Conservation (phyloP, 495 filamentous ascomycete genomes). For the Neurospora sublineolata region DNA sequence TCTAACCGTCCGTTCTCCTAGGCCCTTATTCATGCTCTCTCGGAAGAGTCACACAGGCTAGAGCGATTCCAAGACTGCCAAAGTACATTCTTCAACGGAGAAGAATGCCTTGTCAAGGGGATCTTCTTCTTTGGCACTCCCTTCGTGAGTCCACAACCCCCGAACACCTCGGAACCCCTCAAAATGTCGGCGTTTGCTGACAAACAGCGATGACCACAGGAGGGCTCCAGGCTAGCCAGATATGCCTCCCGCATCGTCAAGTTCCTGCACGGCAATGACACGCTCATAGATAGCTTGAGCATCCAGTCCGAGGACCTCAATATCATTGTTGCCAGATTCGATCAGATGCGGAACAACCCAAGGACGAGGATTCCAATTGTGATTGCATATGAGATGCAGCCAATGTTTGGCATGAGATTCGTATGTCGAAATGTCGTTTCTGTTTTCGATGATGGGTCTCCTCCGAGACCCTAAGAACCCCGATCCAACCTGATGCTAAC, state of each 20-base stretch:
- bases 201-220: neutral
- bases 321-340: constrained; percentile 4
- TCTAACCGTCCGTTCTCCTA: neutral
- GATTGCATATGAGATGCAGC: constrained; percentile 7
- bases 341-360: constrained; percentile 6
- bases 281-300: constrained; percentile 6
- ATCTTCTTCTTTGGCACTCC: constrained; percentile 12
- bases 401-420: constrained; percentile 6
- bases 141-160: constrained; percentile 1
- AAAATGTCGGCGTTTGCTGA: neutral
- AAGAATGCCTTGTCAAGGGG: constrained; percentile 6
- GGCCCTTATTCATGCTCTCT: constrained; percentile 7
- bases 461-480: neutral
- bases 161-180: neutral
- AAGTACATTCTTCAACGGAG: constrained; percentile 4
- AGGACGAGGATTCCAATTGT: constrained; percentile 5
- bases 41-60: neutral
- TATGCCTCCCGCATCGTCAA: constrained; percentile 2
- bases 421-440: neutral
- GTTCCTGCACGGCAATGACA: constrained; percentile 5
- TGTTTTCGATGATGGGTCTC: neutral
- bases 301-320: constrained; percentile 1
- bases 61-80: neutral
- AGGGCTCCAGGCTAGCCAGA: constrained; percentile 5
- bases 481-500: neutral